phyloP scores from a whole-genome alignment of 805 yeast genomes.

The Lachancea nothofagi region DNA sequence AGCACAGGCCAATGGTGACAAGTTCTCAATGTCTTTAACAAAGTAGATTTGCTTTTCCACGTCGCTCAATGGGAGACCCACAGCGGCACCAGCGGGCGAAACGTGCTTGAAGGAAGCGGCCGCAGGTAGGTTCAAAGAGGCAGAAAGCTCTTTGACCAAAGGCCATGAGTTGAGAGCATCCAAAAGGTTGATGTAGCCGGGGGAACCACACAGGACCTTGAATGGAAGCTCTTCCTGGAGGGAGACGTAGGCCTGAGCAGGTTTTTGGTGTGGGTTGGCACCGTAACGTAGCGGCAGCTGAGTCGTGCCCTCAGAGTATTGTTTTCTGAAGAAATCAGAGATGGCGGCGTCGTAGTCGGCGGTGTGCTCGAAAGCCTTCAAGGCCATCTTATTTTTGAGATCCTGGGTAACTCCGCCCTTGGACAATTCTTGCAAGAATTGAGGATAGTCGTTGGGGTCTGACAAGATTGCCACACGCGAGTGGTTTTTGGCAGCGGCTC shows the following conservation, averaged over 20 bases:
- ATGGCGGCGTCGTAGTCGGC: slow-evolving; percentile 96
- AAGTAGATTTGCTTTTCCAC: slow-evolving; percentile 92
- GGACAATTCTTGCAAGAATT: slow-evolving; percentile 74
- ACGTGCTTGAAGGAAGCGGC: slow-evolving; percentile 99
- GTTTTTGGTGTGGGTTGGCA: slow-evolving; percentile 98
- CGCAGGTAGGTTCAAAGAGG: slow-evolving; percentile 91
- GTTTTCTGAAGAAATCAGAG: slow-evolving; percentile 95
- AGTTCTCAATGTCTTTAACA: slow-evolving; percentile 88
- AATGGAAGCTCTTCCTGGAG: slow-evolving; percentile 86
- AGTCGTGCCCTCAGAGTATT: slow-evolving; percentile 81
- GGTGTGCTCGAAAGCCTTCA: slow-evolving; percentile 97
- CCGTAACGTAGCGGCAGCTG: slow-evolving; percentile 97
- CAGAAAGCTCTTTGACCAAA: slow-evolving; percentile 91
- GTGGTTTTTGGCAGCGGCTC: slow-evolving; percentile 99
- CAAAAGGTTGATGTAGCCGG: slow-evolving; percentile 93
- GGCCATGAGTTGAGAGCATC: slow-evolving; percentile 99
- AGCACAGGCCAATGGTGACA: slow-evolving; percentile 95
- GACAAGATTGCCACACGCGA: slow-evolving; percentile 91
- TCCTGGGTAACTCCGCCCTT: slow-evolving; percentile 64
- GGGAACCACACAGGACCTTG: slow-evolving; percentile 89
- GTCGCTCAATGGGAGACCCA: slow-evolving; percentile 87
- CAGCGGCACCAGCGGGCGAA: slow-evolving; percentile 98
- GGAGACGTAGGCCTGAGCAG: slow-evolving; percentile 92
- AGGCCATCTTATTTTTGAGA: slow-evolving; percentile 77
- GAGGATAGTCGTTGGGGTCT: slow-evolving; percentile 90